Evolutionary conservation across 805 yeast species (phyloP).

Genomic region (Candida pseudofarinosa): DNA sequence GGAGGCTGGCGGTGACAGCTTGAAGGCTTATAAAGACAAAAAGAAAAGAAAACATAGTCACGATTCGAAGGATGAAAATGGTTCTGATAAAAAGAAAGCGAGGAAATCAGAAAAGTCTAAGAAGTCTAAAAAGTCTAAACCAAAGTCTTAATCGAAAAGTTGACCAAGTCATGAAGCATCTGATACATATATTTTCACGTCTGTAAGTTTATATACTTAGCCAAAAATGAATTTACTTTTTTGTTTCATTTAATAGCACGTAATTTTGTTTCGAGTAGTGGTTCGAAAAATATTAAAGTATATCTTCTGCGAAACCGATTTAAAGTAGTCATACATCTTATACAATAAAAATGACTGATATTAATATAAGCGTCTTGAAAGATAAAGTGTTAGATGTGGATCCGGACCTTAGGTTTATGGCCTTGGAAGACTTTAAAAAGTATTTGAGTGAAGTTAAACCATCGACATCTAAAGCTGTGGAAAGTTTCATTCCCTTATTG

Average conservation of each 20-base stretch:
- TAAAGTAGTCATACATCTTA: not conserved
- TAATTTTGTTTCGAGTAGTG: not conserved
- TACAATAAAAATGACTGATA: conserved; percentile 15
- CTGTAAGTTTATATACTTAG: too few species aligned
- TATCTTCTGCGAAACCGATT: not conserved
- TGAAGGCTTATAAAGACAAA: conserved; percentile 10
- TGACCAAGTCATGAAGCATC: too few species aligned
- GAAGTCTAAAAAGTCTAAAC: not conserved
- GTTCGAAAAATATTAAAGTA: not conserved
- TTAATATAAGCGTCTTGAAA: conserved; percentile 26
- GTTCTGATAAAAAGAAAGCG: conserved; percentile 6
- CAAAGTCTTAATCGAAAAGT: too few species aligned
- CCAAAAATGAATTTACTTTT: too few species aligned
- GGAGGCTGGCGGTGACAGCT: too few species aligned
- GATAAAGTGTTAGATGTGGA: conserved; percentile 61
- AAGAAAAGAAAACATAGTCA: conserved; percentile 7
- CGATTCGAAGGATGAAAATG: conserved; percentile 1
- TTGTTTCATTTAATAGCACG: not conserved
- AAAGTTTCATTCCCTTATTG: conserved; percentile 35
- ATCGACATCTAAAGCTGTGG: conserved; percentile 23
- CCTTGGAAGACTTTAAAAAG: conserved; percentile 65
- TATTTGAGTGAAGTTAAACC: conserved; percentile 23
- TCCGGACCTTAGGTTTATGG: conserved; percentile 84
- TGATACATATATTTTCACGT: too few species aligned
- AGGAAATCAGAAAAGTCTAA: not conserved